These are phyloP conservation scores for Oxalis stricta DNA, from an alignment of 441 rosid species.

Conservation along the genomic window DNA sequence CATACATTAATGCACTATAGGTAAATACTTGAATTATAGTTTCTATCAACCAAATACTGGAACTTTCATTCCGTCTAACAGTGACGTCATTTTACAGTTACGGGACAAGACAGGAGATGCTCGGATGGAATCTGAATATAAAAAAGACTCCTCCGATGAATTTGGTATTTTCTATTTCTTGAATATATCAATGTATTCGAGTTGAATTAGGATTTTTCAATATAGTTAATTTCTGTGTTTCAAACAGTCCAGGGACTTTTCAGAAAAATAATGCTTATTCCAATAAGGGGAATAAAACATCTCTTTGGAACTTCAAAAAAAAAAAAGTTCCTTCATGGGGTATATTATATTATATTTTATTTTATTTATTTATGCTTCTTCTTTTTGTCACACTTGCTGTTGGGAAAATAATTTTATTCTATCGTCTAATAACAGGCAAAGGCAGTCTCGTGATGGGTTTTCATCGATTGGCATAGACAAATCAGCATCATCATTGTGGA, in stretches of 20 bases:
- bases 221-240: neutral
- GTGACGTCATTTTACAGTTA: too few species aligned
- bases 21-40: too few species aligned
- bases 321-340: conserved; percentile 49
- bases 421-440: conserved; percentile 21
- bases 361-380: neutral
- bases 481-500: conserved; percentile 10
- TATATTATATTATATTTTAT: conserved; percentile 16
- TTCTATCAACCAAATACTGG: too few species aligned
- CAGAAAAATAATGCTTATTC: conserved; percentile 11
- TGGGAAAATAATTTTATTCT: neutral
- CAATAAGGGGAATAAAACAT: conserved; percentile 18
- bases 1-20: too few species aligned
- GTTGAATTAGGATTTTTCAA: neutral
- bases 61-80: too few species aligned
- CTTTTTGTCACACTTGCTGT: neutral
- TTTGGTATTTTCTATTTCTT: conserved; percentile 19
- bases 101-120: too few species aligned
- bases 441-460: conserved; percentile 28
- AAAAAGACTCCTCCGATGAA: conserved; percentile 16
- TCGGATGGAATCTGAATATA: too few species aligned
- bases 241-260: conserved; percentile 15
- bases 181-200: neutral
- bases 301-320: conserved; percentile 45
- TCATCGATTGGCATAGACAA: conserved; percentile 23